Base-by-base conservation (phyloP, 176 grass and related monocot species). In the Aegilops longissima region DNA sequence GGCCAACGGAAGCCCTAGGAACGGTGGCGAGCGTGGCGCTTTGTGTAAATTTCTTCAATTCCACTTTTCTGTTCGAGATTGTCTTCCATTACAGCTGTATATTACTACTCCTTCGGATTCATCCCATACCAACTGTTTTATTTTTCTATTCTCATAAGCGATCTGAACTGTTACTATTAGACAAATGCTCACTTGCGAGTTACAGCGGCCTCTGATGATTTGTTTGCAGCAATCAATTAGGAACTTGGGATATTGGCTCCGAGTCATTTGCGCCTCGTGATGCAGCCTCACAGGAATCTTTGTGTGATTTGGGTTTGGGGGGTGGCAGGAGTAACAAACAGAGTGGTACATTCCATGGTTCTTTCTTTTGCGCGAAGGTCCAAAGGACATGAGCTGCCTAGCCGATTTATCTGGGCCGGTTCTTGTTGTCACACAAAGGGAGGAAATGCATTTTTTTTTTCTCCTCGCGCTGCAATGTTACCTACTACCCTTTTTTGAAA, bases 371-470 rank as follows among this genome's bases (percentile, higher is more conserved):
- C 49, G 25, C 12, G n/a, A 77, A 72, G 83, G 38, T 27, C 21
- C 24, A 70, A 83, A 89, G 84, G 31, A 12, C 16, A 61, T 79
- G 84, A 73, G 44, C 40, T 73, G 29, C 31, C 49, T 58, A 31
- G 67, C 33, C 21, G 6, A 29, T 12, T 3, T 61, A 84, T 45
- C 68, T 76, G 29, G 61, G 70, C 38, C n/a, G 49, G 62, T 83
- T 78, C 72, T 64, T 82, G 51, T 71, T 61, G 70, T 66, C 89
- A 88, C 89, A 29, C 81, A 84, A 88, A 80, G 23, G 25, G 61
- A 24, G 45, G 36, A 33, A 63, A 51, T 76, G 20, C 17, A 59
- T 67, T 27, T 23, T 31, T 61, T 25, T 77, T 4, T 14, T 51
- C 14, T 54, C 45, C 70, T 56, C 14, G 45, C 66, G 35, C 23